Conservation (phyloP, 2,329 filamentous ascomycete species). For the Botrytis sinoallii region DNA sequence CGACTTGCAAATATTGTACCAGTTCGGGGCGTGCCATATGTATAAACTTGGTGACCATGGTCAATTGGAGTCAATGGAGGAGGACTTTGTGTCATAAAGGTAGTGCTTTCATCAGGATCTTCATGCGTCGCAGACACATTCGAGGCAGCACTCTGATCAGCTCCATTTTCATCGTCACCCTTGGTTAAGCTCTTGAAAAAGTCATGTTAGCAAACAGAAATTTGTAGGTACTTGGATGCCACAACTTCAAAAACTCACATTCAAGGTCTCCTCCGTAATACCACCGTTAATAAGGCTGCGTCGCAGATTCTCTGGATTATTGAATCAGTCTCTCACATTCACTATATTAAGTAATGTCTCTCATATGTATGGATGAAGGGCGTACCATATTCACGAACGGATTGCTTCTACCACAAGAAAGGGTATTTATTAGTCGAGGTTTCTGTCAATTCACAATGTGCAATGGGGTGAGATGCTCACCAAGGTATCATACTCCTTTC, state of each 20-base stretch:
- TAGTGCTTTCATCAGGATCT: constrained; percentile 20
- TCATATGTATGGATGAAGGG: neutral
- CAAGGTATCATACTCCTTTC: constrained; percentile 59
- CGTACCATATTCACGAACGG: constrained; percentile 55
- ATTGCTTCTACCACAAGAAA: constrained; percentile 29
- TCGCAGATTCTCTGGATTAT: constrained; percentile 39
- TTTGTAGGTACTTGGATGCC: neutral
- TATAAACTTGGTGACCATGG: constrained; percentile 30
- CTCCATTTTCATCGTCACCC: constrained; percentile 26
- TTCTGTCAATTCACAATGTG: constrained; percentile 2
- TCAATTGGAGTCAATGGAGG: constrained; percentile 21
- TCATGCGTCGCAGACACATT: constrained; percentile 21
- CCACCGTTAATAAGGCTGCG: constrained; percentile 51
- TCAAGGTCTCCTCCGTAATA: constrained; percentile 46
- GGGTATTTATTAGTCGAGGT: constrained; percentile 16
- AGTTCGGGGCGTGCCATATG: constrained; percentile 28
- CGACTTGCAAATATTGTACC: constrained; percentile 19
- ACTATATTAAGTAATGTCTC: neutral
- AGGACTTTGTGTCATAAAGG: constrained; percentile 22
- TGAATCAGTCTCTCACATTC: constrained; percentile 21
- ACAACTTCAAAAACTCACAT: constrained; percentile 26
- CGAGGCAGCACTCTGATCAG: constrained; percentile 21
- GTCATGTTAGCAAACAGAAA: constrained; percentile 21
- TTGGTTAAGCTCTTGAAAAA: constrained; percentile 32
- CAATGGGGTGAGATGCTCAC: constrained; percentile 38